These are phyloP conservation scores for Pleurotus ostreatus DNA, from an alignment of 768 basidiomycete genomes.

Conservation along the genomic window DNA sequence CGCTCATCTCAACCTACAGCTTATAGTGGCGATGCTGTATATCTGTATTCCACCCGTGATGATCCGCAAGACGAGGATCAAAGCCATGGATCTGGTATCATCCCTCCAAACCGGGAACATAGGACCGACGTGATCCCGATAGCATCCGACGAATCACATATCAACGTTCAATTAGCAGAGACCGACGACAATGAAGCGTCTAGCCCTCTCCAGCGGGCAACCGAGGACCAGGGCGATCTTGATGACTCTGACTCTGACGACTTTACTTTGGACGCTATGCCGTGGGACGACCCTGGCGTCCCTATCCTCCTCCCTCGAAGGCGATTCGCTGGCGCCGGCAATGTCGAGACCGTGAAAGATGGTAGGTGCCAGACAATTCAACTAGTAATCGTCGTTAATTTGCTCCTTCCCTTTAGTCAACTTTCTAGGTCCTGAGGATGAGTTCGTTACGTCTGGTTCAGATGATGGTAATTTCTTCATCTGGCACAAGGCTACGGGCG, in stretches of 20 bases:
- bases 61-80: constrained; percentile 33
- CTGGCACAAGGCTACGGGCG: constrained; percentile 69
- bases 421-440: constrained; percentile 75
- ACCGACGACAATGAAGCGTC: not conserved
- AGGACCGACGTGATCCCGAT: constrained; percentile 9
- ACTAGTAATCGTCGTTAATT: no score
- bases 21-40: constrained; percentile 68
- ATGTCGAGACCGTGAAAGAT: constrained; percentile 84
- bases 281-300: constrained; percentile 27
- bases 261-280: constrained; percentile 23
- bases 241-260: constrained; percentile 30
- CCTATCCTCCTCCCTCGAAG: constrained; percentile 60
- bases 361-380: constrained; percentile 39
- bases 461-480: constrained; percentile 88
- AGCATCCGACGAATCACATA: constrained; percentile 3
- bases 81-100: constrained; percentile 15
- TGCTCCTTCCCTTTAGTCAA: constrained; percentile 48
- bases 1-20: constrained; percentile 35
- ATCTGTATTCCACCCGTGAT: constrained; percentile 71
- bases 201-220: not conserved
- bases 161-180: constrained; percentile 21
- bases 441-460: constrained; percentile 78
- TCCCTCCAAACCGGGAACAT: constrained; percentile 24
- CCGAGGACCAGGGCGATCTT: constrained; percentile 21
- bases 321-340: constrained; percentile 67